A percentile compares a stretch with the other conserved stretches of the same genome.
phyloP scores from a whole-genome alignment of 2,329 filamentous ascomycete genomes.

The Drechslera avenae region DNA sequence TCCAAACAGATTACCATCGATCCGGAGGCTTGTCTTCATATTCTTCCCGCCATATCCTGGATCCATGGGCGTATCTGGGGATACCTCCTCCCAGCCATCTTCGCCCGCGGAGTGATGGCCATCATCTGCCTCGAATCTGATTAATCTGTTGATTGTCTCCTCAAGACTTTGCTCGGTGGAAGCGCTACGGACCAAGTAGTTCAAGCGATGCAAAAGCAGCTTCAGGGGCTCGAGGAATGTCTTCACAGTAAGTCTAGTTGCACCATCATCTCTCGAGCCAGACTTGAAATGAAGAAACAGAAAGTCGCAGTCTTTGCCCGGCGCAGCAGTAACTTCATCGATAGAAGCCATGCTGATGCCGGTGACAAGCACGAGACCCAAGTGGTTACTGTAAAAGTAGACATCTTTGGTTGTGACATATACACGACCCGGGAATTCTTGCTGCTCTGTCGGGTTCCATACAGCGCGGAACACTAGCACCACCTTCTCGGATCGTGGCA shows the following conservation, averaged over 20 bases:
- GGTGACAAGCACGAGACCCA: slow-evolving; percentile 86
- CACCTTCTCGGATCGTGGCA: slow-evolving; percentile 76
- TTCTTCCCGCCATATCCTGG: slow-evolving; percentile 56
- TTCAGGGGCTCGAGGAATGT: slow-evolving; percentile 87
- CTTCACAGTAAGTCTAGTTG: slow-evolving; percentile 82
- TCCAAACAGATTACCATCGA: slow-evolving; percentile 66
- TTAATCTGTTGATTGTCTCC: slow-evolving; percentile 71
- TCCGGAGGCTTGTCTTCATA: slow-evolving; percentile 62
- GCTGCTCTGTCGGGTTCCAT: slow-evolving; percentile 78
- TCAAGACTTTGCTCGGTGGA: slow-evolving; percentile 73
- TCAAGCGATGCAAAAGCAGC: slow-evolving; percentile 81
- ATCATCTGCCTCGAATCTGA: slow-evolving; percentile 71
- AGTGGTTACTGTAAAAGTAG: slow-evolving; percentile 95
- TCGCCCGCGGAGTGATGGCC: slow-evolving; percentile 68
- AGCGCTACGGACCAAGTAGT: slow-evolving; percentile 81
- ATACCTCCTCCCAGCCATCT: slow-evolving; percentile 91
- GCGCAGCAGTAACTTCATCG: slow-evolving; percentile 85
- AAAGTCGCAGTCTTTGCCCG: slow-evolving; percentile 90
- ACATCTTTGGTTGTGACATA: slow-evolving; percentile 87
- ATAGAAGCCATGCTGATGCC: slow-evolving; percentile 76
- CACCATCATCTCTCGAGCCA: slow-evolving; percentile 64
- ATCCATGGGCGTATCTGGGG: slow-evolving; percentile 64
- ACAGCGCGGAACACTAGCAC: slow-evolving; percentile 91
- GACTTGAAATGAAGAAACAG: slow-evolving; percentile 81
- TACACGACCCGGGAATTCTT: slow-evolving; percentile 81